Percentiles rank a stretch among this genome's conserved stretches.
Conservation (phyloP, 2,329 filamentous ascomycete species). For the Onygenales sp. region DNA sequence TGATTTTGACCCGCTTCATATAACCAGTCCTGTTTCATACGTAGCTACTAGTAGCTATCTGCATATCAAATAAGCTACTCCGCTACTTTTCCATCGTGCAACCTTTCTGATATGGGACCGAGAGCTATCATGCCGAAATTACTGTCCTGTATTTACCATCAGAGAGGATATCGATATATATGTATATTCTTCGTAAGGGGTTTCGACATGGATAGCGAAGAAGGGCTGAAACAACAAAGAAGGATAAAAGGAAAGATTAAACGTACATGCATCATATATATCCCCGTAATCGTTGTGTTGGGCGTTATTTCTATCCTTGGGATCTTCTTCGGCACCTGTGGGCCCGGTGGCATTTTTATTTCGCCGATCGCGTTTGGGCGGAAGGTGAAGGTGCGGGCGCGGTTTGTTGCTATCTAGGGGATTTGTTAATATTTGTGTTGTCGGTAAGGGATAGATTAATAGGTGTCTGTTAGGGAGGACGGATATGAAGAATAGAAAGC, state of each 20-base stretch:
- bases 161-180: background rate
- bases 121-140: constrained; percentile 6
- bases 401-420: constrained; percentile 13
- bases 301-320: constrained; percentile 8
- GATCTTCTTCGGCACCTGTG: constrained; percentile 5
- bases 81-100: background rate
- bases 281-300: constrained; percentile 13
- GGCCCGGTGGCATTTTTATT: constrained; percentile 8
- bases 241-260: constrained; percentile 4
- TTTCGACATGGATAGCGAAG: background rate
- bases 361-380: constrained; percentile 12
- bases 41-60: too few species aligned
- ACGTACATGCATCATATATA: constrained; percentile 16
- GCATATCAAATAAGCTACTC: too few species aligned
- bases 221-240: background rate
- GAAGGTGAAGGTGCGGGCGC: constrained; percentile 10
- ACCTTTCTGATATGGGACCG: constrained; percentile 7
- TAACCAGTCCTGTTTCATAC: too few species aligned
- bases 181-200: background rate
- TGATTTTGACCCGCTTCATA: too few species aligned
- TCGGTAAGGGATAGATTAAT: background rate
- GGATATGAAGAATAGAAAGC: background rate
- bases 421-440: background rate
- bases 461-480: background rate
- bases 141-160: constrained; percentile 1